Percentiles rank a stretch among this genome's conserved stretches.
Conservation (phyloP, 371 early-diverging fungal genomes). For the Mortierella sp. region DNA sequence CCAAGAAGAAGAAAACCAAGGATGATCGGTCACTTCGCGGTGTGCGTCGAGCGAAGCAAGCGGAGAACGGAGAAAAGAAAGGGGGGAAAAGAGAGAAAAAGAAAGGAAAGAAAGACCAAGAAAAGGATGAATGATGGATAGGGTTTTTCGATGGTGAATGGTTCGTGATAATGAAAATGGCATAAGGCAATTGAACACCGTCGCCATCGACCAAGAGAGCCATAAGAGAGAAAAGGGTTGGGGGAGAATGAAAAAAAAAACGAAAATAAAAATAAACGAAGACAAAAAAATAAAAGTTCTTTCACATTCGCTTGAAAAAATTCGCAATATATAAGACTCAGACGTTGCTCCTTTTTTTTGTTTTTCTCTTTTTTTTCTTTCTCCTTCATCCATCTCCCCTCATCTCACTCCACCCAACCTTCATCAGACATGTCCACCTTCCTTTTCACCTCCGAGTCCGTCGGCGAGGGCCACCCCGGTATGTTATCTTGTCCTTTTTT, state of each 20-base stretch:
- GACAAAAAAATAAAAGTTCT: background rate
- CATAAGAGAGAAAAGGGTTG: background rate
- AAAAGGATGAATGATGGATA: background rate
- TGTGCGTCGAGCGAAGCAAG: background rate
- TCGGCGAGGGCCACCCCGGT: slow-evolving; percentile 99
- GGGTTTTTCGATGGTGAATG: background rate
- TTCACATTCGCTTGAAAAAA: background rate
- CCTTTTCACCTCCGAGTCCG: slow-evolving; percentile 99
- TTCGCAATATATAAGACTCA: slow-evolving; percentile 2
- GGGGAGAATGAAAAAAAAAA: background rate
- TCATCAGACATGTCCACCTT: slow-evolving; percentile 77
- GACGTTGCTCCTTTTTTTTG: background rate
- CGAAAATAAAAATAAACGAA: no score
- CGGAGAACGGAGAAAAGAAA: slow-evolving; percentile 7
- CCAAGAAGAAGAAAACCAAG: no score
- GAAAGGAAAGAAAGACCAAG: background rate
- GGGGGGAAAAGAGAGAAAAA: background rate
- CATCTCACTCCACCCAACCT: slow-evolving; percentile 18
- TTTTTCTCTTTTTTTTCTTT: slow-evolving; percentile 10
- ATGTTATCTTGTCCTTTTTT: slow-evolving; percentile 30
- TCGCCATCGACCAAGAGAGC: background rate
- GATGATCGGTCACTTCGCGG: no score
- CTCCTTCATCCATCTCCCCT: slow-evolving; percentile 1
- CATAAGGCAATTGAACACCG: background rate
- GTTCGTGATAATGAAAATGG: background rate